phyloP scores from a whole-genome alignment of 495 filamentous ascomycete species.

The Hyphodiscus hymeniophilus region DNA sequence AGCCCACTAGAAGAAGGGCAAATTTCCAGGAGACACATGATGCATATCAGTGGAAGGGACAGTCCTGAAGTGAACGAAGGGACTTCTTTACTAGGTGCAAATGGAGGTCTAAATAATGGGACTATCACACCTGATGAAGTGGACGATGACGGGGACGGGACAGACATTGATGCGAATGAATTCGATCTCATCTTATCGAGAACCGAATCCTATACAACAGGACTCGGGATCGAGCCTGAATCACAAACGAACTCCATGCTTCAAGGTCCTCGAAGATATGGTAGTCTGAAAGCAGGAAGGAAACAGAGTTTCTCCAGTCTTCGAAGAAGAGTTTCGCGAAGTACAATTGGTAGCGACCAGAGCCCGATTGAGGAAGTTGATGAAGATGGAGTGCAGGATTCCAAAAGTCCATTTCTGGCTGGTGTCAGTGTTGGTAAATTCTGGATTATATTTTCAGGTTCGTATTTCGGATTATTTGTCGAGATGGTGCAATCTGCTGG shows the following conservation, averaged over 20 bases:
- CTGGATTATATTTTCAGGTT: slow-evolving; percentile 45
- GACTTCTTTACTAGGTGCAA: slow-evolving; percentile 11
- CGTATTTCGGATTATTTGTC: no score
- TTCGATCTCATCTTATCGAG: slow-evolving; percentile 33
- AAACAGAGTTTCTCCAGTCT: neutral
- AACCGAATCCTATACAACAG: slow-evolving; percentile 26
- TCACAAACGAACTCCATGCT: slow-evolving; percentile 30
- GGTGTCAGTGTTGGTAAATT: slow-evolving; percentile 39
- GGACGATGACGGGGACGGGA: slow-evolving; percentile 18
- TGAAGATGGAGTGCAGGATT: slow-evolving; percentile 3
- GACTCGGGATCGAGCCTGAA: slow-evolving; percentile 31
- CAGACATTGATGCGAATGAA: slow-evolving; percentile 30
- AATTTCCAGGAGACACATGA: neutral
- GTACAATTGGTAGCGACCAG: slow-evolving; percentile 6
- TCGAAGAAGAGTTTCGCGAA: slow-evolving; percentile 7
- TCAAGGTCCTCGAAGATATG: slow-evolving; percentile 16
- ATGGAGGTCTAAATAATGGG: slow-evolving; percentile 1
- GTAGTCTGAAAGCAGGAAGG: neutral
- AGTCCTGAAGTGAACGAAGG: slow-evolving; percentile 5
- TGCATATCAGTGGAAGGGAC: neutral
- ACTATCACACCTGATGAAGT: neutral
- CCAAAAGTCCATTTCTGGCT: slow-evolving; percentile 24
- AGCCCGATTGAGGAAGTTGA: slow-evolving; percentile 1
- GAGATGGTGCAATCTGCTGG: slow-evolving; percentile 27
- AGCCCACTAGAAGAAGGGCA: neutral